Evolutionary conservation across 208 protist genomes (phyloP).

Genomic region (Tetramitus jugosus): DNA sequence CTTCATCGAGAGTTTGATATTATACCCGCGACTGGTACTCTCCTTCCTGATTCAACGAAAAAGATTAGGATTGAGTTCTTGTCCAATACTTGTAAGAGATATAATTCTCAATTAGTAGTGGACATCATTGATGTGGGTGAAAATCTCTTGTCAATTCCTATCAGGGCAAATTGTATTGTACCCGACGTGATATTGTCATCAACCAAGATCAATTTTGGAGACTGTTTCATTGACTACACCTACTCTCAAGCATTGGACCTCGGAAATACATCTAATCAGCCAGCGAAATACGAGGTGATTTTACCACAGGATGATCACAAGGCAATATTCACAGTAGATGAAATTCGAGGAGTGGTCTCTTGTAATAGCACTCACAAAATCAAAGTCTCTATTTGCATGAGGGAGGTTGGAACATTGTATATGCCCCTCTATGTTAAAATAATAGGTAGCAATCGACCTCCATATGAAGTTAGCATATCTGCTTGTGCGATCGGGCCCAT

Average conservation of each 20-base stretch:
- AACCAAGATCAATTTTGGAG: constrained; percentile 65
- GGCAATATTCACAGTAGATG: constrained; percentile 21
- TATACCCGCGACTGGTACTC: constrained; percentile 52
- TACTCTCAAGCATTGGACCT: constrained; percentile 72
- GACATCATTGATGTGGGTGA: constrained; percentile 81
- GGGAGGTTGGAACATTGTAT: constrained; percentile 59
- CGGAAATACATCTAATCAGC: constrained; percentile 72
- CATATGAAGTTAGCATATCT: constrained; percentile 51
- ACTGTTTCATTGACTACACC: constrained; percentile 73
- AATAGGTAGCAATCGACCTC: constrained; percentile 49
- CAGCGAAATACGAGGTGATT: constrained; percentile 77
- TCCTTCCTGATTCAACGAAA: constrained; percentile 52
- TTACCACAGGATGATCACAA: constrained; percentile 47
- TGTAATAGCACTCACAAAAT: constrained; percentile 51
- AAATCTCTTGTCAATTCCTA: constrained; percentile 63
- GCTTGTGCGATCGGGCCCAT: constrained; percentile 61
- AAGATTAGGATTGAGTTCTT: constrained; percentile 63
- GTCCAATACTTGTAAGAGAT: constrained; percentile 61
- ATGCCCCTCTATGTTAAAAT: constrained; percentile 66
- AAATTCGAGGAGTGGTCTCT: constrained; percentile 35
- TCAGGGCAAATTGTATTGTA: constrained; percentile 68
- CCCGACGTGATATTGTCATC: constrained; percentile 58
- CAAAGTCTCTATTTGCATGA: constrained; percentile 58
- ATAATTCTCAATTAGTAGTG: constrained; percentile 67
- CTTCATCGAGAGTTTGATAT: constrained; percentile 59